Evolutionary conservation across 495 filamentous ascomycete genomes (phyloP), one percentile per base, ranked within the genome.

Genomic region (Lasiosphaeria miniovina): DNA sequence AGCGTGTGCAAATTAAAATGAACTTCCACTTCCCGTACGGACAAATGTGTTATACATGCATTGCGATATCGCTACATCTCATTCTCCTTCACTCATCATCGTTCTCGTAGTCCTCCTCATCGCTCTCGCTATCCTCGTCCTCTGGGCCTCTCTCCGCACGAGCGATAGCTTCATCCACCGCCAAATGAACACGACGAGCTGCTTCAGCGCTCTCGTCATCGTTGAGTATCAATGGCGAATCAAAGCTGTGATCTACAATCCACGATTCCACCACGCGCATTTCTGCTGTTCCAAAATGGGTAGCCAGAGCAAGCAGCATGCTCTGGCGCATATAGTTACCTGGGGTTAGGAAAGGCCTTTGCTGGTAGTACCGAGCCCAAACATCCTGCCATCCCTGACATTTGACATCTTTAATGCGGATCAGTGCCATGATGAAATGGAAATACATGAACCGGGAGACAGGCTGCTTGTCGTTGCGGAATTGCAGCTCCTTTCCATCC

Each of bases 381-480:
- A 55, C 17, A 36, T 48, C 49, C 45, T 58, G 10, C 60, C 60
- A 58, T 41, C 52, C 52, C 2, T 36, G 36, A 4, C 43, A 36
- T 31, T 49, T 32, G 3, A 54, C 10, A 24, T 60, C 49, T 31
- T 54, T 53, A 24, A 60, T 53, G 6, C 41, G 54, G 54, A 55
- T 15, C 4, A 61, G 54, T 17, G 59, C 48, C 59, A 61, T 57
- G 32, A 61, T 34, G 38, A 61, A 61, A 57, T 61, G 59, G 36
- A 61, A 61, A 36, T 57, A 61, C 36, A 61, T 45, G 36, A 61
- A 61, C 1, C 59, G 46, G 1, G 54, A 52, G 34, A 48, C 59
- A 0, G 54, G 59, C 2, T 54, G 53, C 11, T 57, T 61, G 6
- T 61, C 36, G 33, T 61, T 57, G 35, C 15, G 46, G 36, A 61